phyloP scores from a whole-genome alignment of 805 yeast genomes.

The Naumovozyma baii region DNA sequence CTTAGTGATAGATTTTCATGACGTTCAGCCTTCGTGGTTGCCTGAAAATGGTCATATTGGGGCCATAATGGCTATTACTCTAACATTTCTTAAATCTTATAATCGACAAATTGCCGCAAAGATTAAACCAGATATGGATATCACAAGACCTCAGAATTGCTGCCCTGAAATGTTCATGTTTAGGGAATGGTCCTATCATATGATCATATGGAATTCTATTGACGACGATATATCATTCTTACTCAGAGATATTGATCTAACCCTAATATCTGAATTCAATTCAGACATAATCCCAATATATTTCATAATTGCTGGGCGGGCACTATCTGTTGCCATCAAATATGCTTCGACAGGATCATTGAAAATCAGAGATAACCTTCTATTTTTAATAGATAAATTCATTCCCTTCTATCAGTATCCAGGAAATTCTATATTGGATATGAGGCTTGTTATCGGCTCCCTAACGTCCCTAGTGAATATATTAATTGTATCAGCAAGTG shows the following conservation, averaged over 20 bases:
- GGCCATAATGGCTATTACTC: slow-evolving; percentile 62
- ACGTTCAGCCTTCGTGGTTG: slow-evolving; percentile 23
- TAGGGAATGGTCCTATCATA: slow-evolving; percentile 50
- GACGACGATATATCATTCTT: slow-evolving; percentile 31
- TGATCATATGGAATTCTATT: slow-evolving; percentile 68
- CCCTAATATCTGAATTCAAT: slow-evolving; percentile 29
- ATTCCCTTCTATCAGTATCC: slow-evolving; percentile 27
- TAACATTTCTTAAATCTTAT: slow-evolving; percentile 63
- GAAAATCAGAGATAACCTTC: slow-evolving; percentile 40
- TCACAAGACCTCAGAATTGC: slow-evolving; percentile 35
- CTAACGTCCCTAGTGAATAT: slow-evolving; percentile 49
- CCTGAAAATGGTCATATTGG: slow-evolving; percentile 44
- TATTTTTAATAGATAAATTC: slow-evolving; percentile 22
- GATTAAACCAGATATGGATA: slow-evolving; percentile 50
- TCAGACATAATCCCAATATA: slow-evolving; percentile 55
- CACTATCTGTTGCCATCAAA: slow-evolving; percentile 64
- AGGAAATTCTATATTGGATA: slow-evolving; percentile 45
- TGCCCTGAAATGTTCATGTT: slow-evolving; percentile 71
- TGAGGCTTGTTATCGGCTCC: slow-evolving; percentile 41
- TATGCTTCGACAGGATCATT: slow-evolving; percentile 61
- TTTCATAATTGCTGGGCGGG: slow-evolving; percentile 63
- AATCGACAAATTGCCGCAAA: slow-evolving; percentile 47
- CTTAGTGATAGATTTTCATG: slow-evolving; percentile 13
- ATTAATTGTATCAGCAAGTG: slow-evolving; percentile 52
- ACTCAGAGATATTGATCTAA: slow-evolving; percentile 9